Conservation (phyloP, 768 basidiomycete species). For the Leccinum pellstonianum region DNA sequence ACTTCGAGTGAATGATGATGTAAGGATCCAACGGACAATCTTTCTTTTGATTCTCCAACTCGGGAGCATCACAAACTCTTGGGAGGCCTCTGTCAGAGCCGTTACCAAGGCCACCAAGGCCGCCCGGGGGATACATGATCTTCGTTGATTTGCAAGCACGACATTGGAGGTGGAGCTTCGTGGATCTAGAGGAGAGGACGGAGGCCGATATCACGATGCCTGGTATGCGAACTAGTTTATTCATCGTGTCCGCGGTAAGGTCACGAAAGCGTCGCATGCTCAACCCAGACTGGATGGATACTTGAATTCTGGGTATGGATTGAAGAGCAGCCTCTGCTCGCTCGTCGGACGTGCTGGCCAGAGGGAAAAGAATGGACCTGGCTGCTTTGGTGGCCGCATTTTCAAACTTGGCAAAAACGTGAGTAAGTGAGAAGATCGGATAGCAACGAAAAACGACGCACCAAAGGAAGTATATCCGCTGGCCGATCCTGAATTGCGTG, state of each 20-base stretch:
- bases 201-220: slow-evolving; percentile 99
- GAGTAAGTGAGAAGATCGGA: neutral
- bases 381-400: slow-evolving; percentile 85
- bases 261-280: slow-evolving; percentile 94
- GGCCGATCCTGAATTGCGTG: slow-evolving; percentile 89
- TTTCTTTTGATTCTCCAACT: slow-evolving; percentile 81
- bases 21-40: slow-evolving; percentile 97
- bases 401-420: slow-evolving; percentile 66
- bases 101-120: slow-evolving; percentile 83
- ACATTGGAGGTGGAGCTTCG: slow-evolving; percentile 89
- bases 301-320: slow-evolving; percentile 73
- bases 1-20: slow-evolving; percentile 92
- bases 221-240: slow-evolving; percentile 93
- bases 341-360: slow-evolving; percentile 51
- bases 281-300: slow-evolving; percentile 85
- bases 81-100: slow-evolving; percentile 86
- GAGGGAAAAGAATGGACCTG: slow-evolving; percentile 77
- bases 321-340: slow-evolving; percentile 46
- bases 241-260: slow-evolving; percentile 90
- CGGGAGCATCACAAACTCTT: slow-evolving; percentile 80
- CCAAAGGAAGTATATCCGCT: slow-evolving; percentile 84
- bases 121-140: slow-evolving; percentile 71
- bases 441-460: slow-evolving; percentile 36
- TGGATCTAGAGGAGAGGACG: slow-evolving; percentile 88
- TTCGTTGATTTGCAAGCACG: slow-evolving; percentile 84